phyloP scores from a whole-genome alignment of 2,329 filamentous ascomycete genomes.

The Verticillium isaacii region DNA sequence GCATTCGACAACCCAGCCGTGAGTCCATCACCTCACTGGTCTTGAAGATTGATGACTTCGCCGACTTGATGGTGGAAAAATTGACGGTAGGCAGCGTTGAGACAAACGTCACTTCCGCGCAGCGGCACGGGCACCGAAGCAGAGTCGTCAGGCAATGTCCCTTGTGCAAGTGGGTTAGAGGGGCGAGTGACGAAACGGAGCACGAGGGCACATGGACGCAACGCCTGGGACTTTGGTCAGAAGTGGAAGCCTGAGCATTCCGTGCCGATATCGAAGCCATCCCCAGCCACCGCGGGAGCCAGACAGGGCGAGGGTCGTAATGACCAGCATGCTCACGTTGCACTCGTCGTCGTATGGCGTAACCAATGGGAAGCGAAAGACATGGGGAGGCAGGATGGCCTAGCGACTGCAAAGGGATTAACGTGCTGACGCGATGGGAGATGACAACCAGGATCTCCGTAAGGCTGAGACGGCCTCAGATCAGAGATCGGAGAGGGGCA shows the following conservation, averaged over 20 bases:
- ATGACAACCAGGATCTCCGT: slow-evolving; percentile 9
- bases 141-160: neutral
- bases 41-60: neutral
- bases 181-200: neutral
- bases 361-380: slow-evolving; percentile 9
- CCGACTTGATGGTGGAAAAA: neutral
- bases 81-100: neutral
- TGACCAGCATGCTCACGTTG: neutral
- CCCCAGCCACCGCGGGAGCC: neutral
- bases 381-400: slow-evolving; percentile 1
- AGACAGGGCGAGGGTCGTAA: neutral
- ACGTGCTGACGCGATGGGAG: slow-evolving; percentile 8
- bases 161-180: neutral
- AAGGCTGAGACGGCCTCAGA: slow-evolving; percentile 10
- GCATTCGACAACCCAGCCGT: too few relatives aligned
- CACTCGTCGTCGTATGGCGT: neutral
- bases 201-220: neutral
- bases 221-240: neutral
- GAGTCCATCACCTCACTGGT: neutral
- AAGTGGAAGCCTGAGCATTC: neutral
- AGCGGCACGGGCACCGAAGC: neutral
- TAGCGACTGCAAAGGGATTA: slow-evolving; percentile 9
- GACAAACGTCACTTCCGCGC: neutral
- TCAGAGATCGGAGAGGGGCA: neutral
- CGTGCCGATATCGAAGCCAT: neutral